Percentiles rank a stretch among this genome's conserved stretches.
Evolutionary conservation across 306 rosid species (phyloP).

Genomic region (Vicia sativa): DNA sequence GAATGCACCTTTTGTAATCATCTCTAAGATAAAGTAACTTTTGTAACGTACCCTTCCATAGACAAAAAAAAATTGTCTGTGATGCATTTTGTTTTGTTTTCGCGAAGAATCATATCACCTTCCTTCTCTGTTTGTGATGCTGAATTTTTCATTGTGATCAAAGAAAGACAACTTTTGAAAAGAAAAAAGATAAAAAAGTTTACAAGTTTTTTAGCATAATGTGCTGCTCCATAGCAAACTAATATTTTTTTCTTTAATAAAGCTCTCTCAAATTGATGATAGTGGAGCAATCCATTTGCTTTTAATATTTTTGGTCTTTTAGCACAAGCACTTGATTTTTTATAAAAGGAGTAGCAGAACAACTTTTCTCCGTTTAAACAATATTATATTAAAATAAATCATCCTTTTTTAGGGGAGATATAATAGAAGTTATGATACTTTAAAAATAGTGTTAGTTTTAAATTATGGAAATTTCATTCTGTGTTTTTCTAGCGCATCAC

Average conservation of each 20-base stretch:
- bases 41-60: not conserved
- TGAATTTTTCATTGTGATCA: not conserved
- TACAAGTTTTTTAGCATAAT: conserved; percentile 3
- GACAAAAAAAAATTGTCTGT: not conserved
- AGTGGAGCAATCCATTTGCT: not conserved
- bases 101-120: conserved; percentile 37
- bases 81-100: conserved; percentile 14
- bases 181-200: not conserved
- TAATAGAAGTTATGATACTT: too few species aligned
- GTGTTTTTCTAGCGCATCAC: too few species aligned
- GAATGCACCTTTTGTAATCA: not conserved
- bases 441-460: too few species aligned
- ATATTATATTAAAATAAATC: too few species aligned
- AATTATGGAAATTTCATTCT: too few species aligned
- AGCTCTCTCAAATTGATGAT: not conserved
- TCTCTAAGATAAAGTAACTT: not conserved
- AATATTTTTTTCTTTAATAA: not conserved
- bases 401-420: too few species aligned
- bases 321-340: too few species aligned
- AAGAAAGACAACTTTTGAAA: conserved; percentile 1
- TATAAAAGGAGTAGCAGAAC: too few species aligned
- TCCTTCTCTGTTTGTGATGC: conserved; percentile 36
- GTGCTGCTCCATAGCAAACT: not conserved
- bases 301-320: too few species aligned
- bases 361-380: too few species aligned